Evolutionary conservation across 2,329 filamentous ascomycete species (phyloP), one percentile per base, ranked within the genome.

Genomic region (Mycosphaerella sp.): DNA sequence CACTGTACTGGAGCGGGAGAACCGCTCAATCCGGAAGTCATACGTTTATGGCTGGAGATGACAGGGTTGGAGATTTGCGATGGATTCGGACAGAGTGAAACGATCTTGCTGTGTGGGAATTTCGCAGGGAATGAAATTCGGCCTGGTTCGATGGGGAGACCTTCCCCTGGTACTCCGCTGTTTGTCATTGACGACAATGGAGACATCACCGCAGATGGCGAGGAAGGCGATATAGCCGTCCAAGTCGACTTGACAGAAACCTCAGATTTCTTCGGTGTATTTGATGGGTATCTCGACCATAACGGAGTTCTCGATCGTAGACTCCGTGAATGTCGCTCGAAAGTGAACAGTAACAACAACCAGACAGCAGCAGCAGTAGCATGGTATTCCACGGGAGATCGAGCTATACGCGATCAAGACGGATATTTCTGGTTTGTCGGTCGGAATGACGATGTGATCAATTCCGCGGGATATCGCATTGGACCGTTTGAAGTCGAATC

Each of bases 351-450:
- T 21, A 21, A 21, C 6, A 21, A 21, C 21, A 21, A 6, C 21
- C 3, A 21, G 21, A 21, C 3, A 21, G 21, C 21, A 21, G 21
- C 21, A 21, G 21, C 21, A 21, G 21, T 21, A 16, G 54, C 53
- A 9, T 71, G 59, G 59, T 71, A 69, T 49, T 56, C 68, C 6
- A 72, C 70, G 0, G 70, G 70, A 8, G 70, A 72, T 53, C 90
- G 91, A 67, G 93, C 91, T 50, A 90, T 86, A 53, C 87, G 91
- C 66, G 93, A 98, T 69, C 86, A 95, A 71, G 91, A 97, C 64
- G 93, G 93, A 49, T 97, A 95, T 77, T 97, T 97, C 80, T 97
- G 93, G 93, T 97, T 98, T 68, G 87, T 91, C 54, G 93, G 93
- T 59, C 88, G 93, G 70, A 90, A 96, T 46, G 93, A 98, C 67